These are phyloP conservation scores for Neofusicoccum sp. DNA, from an alignment of 2,329 filamentous ascomycete genomes.

Conservation along the genomic window DNA sequence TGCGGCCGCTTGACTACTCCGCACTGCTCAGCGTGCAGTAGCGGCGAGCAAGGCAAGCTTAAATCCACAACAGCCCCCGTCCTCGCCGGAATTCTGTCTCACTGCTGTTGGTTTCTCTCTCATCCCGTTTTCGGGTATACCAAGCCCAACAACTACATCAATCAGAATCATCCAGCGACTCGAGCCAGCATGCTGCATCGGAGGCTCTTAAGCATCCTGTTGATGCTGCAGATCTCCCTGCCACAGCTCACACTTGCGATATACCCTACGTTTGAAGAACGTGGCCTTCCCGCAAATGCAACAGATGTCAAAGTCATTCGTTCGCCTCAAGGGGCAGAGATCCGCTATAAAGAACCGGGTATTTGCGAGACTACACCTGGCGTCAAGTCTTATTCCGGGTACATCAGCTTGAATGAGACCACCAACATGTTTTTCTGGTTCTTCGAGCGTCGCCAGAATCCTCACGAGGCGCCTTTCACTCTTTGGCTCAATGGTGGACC, in stretches of 20 bases:
- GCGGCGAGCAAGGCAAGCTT: not conserved
- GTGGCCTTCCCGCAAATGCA: not conserved
- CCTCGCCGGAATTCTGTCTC: too few species aligned
- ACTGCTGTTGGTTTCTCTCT: not conserved
- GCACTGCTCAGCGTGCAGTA: not conserved
- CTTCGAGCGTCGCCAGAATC: slow-evolving; percentile 48
- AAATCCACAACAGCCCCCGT: not conserved
- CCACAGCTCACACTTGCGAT: not conserved
- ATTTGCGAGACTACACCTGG: slow-evolving; percentile 40
- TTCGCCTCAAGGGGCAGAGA: slow-evolving; percentile 29
- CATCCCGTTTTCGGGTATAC: not conserved
- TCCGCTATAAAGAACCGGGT: slow-evolving; percentile 9
- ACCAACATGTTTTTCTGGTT: slow-evolving; percentile 48
- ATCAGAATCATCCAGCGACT: too few species aligned
- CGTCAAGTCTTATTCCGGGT: slow-evolving; percentile 39
- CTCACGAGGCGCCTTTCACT: slow-evolving; percentile 30
- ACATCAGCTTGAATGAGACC: slow-evolving; percentile 35
- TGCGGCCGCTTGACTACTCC: not conserved
- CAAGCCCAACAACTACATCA: too few species aligned
- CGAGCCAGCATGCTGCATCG: not conserved
- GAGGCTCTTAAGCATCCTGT: not conserved
- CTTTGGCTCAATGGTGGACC: slow-evolving; percentile 49
- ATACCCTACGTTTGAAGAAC: not conserved
- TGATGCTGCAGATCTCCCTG: not conserved
- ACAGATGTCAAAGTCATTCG: slow-evolving; percentile 30